Base-by-base conservation (phyloP, 2,329 filamentous ascomycete species). In the Trichoderma lentiforme region DNA sequence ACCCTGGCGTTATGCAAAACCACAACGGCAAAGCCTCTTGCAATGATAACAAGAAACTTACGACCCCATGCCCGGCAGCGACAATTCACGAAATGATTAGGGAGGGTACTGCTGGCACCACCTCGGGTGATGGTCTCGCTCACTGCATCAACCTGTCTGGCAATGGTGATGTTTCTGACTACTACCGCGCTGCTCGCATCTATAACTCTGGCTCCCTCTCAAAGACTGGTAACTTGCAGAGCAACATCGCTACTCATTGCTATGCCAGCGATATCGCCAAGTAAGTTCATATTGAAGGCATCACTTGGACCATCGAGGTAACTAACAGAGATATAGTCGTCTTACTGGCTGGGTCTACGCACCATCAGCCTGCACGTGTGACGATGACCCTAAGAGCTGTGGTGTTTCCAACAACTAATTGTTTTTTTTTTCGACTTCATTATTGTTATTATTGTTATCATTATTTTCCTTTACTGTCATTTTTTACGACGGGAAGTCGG, bases 81-180 rank as follows among this genome's bases (percentile, higher is more conserved):
- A 73, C 71, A 24, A 79, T 80, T 66, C 63, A 74, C 69, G 75
- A 80, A 73, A 81, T 81, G 80, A 77, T 80, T 72, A 74, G 75
- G 6, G 85, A 87, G 47, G 86, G 85, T 21, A 79, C 81, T 3
- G 76, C 76, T 12, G 84, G 85, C 39, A 84, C 84, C 9, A 71
- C 77, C 7, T 76, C 78, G 26, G 83, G 83, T 4, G 82, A 83
- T 39, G 85, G 84, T 2, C 77, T 87, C n/a, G 51, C 65, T 12
- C 64, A 73, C 36, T 72, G 63, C 51, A 66, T 73, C 66, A 72
- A 72, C n/a, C 6, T 34, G 24, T 43, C 71, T 36, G 60, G 60
- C 56, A 34, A 30, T 11, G 21, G 56, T 21, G 72, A 69, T 58
- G 70, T 65, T 32, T 73, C 73, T 18, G 71, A 67, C 24, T 71